Percentiles rank a stretch among this genome's conserved stretches.
Evolutionary conservation across 306 rosid species (phyloP).

Genomic region (Citrullus mucosospermus): DNA sequence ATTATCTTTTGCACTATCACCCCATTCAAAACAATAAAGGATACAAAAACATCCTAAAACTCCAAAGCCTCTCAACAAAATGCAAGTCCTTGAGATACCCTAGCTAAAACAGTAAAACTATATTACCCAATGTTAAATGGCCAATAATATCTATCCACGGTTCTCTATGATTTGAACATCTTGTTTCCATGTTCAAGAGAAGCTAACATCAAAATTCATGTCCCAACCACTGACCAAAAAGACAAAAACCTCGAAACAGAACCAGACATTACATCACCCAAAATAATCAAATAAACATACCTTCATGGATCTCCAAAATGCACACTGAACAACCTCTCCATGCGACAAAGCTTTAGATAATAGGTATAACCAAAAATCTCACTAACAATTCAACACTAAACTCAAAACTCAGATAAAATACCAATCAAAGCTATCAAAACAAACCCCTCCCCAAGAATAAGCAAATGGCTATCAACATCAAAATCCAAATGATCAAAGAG

Average conservation of each 20-base stretch:
- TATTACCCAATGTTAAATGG: too few species aligned
- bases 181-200: background rate
- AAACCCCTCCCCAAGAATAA: constrained; percentile 41
- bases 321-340: constrained; percentile 84
- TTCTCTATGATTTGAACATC: background rate
- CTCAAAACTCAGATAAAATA: constrained; percentile 66
- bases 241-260: constrained; percentile 42
- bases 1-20: background rate
- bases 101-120: too few species aligned
- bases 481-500: constrained; percentile 39
- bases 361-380: constrained; percentile 31
- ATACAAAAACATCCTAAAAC: background rate
- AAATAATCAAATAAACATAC: constrained; percentile 83
- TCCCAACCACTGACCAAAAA: constrained; percentile 81
- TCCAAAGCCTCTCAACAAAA: background rate
- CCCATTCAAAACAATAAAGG: background rate
- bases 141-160: too few species aligned
- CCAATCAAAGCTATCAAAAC: constrained; percentile 65
- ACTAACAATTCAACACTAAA: constrained; percentile 67
- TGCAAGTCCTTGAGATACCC: background rate
- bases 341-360: constrained; percentile 51
- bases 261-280: constrained; percentile 99
- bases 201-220: constrained; percentile 19
- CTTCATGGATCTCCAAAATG: constrained; percentile 62
- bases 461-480: constrained; percentile 51